These are phyloP conservation scores for Globisporangium megalacanthum DNA, from an alignment of 352 stramenopile species.

Conservation along the genomic window DNA sequence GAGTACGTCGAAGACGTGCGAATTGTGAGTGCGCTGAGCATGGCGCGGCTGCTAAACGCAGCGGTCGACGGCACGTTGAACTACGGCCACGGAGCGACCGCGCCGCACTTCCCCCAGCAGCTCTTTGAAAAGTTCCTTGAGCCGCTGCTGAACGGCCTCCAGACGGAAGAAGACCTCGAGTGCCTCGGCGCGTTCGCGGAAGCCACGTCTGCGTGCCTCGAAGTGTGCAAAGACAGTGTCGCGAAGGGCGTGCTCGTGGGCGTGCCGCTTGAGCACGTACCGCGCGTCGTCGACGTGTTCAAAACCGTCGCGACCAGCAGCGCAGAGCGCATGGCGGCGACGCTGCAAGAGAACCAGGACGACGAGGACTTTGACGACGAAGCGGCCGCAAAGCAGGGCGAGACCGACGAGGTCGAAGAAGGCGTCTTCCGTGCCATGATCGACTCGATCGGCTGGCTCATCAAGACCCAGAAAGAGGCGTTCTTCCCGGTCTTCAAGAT, in stretches of 20 bases:
- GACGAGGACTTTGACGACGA: conserved; percentile 83
- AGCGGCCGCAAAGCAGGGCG: conserved; percentile 58
- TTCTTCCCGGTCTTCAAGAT: conserved; percentile 77
- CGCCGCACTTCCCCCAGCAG: conserved; percentile 71
- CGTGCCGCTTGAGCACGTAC: conserved; percentile 62
- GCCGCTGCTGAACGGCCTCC: conserved; percentile 62
- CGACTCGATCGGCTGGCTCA: conserved; percentile 81
- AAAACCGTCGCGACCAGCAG: conserved; percentile 63
- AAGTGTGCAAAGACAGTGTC: conserved; percentile 79
- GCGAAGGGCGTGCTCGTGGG: conserved; percentile 68
- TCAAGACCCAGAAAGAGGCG: conserved; percentile 74
- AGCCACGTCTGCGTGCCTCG: conserved; percentile 60
- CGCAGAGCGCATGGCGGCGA: conserved; percentile 49
- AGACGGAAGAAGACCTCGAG: conserved; percentile 76
- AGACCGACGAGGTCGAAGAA: conserved; percentile 70
- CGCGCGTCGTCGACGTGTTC: conserved; percentile 61
- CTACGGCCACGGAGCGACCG: conserved; percentile 45
- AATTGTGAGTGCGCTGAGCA: conserved; percentile 70
- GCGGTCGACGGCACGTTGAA: conserved; percentile 70
- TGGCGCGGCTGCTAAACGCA: conserved; percentile 65
- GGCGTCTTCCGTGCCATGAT: conserved; percentile 76
- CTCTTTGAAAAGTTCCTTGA: conserved; percentile 77
- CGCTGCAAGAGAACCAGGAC: conserved; percentile 60
- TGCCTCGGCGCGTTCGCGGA: conserved; percentile 72
- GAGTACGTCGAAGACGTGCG: conserved; percentile 85